These are phyloP conservation scores for Gomphus sp. DNA, from an alignment of 1,284 basidiomycete species.

Conservation along the genomic window DNA sequence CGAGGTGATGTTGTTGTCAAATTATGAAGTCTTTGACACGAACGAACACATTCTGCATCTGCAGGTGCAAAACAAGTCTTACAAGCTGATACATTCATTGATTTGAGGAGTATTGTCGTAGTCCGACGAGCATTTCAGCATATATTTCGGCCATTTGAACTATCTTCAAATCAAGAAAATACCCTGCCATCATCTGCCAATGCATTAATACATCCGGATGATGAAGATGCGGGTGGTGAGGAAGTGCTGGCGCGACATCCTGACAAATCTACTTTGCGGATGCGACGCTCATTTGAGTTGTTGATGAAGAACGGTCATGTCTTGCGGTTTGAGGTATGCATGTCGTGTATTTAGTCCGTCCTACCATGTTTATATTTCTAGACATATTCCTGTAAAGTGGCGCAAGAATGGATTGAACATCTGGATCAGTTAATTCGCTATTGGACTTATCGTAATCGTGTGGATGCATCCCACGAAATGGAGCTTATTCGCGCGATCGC, in stretches of 20 bases:
- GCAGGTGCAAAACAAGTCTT: constrained; percentile 60
- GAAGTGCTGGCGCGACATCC: constrained; percentile 33
- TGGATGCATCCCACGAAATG: constrained; percentile 73
- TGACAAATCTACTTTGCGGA: constrained; percentile 42
- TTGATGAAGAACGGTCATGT: constrained; percentile 59
- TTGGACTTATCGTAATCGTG: constrained; percentile 65
- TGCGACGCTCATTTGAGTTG: constrained; percentile 71
- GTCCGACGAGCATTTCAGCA: constrained; percentile 56
- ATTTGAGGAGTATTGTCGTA: constrained; percentile 54
- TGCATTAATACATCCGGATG: constrained; percentile 30
- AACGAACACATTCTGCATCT: constrained; percentile 12
- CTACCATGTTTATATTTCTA: constrained; percentile 8
- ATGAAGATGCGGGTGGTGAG: constrained; percentile 61
- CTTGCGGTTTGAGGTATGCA: constrained; percentile 62
- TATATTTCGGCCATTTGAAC: constrained; percentile 27
- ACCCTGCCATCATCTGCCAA: constrained; percentile 27
- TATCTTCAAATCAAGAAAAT: constrained; percentile 28
- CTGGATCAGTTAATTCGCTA: constrained; percentile 61
- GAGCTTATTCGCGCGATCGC: constrained; percentile 48
- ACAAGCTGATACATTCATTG: constrained; percentile 54
- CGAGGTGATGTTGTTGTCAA: constrained; percentile 32
- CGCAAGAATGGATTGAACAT: constrained; percentile 71
- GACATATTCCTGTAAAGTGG: constrained; percentile 31
- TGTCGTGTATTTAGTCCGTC: not conserved
- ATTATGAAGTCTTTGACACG: not conserved